A percentile compares a stretch with the other conserved stretches of the same genome.
Conservation (phyloP, 108 stramenopile genomes). For the Pseudonitzschia multiseries region DNA sequence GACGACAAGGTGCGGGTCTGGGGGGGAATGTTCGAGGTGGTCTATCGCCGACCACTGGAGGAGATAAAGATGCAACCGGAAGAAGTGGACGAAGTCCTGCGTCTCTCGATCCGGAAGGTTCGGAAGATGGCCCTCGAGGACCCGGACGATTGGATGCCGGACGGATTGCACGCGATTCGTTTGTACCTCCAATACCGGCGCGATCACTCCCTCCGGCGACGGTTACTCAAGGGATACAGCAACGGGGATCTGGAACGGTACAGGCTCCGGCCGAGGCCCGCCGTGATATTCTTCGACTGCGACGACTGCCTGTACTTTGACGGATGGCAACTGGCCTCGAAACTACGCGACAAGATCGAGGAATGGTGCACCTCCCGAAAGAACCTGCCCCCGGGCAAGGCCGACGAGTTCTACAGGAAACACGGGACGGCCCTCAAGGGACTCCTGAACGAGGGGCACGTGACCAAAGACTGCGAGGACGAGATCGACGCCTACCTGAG, state of each 20-base stretch:
- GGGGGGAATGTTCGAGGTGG: constrained; percentile 57
- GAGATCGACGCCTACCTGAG: constrained; percentile 51
- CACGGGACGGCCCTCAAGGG: constrained; percentile 68
- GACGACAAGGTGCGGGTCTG: constrained; percentile 52
- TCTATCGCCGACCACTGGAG: constrained; percentile 34
- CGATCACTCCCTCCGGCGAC: constrained; percentile 21
- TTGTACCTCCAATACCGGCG: constrained; percentile 37
- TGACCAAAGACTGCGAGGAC: constrained; percentile 43
- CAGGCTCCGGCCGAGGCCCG: constrained; percentile 35
- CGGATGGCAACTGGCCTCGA: constrained; percentile 54
- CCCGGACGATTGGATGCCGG: constrained; percentile 57
- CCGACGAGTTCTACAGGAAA: constrained; percentile 64
- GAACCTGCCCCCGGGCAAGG: constrained; percentile 42
- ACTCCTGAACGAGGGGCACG: constrained; percentile 55
- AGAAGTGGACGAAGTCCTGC: constrained; percentile 50
- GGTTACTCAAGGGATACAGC: constrained; percentile 42
- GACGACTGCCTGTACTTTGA: constrained; percentile 80
- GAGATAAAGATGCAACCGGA: constrained; percentile 44
- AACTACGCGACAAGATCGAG: constrained; percentile 62
- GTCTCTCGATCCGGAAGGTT: constrained; percentile 38
- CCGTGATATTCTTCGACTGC: constrained; percentile 74
- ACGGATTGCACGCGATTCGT: constrained; percentile 47
- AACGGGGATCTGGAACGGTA: constrained; percentile 37
- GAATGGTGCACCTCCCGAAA: constrained; percentile 46
- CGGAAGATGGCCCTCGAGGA: constrained; percentile 6